Percentiles rank a stretch among this genome's conserved stretches.
These are phyloP conservation scores for Eucalyptus erythrocorys DNA, from an alignment of 345 rosid species.

Conservation along the genomic window DNA sequence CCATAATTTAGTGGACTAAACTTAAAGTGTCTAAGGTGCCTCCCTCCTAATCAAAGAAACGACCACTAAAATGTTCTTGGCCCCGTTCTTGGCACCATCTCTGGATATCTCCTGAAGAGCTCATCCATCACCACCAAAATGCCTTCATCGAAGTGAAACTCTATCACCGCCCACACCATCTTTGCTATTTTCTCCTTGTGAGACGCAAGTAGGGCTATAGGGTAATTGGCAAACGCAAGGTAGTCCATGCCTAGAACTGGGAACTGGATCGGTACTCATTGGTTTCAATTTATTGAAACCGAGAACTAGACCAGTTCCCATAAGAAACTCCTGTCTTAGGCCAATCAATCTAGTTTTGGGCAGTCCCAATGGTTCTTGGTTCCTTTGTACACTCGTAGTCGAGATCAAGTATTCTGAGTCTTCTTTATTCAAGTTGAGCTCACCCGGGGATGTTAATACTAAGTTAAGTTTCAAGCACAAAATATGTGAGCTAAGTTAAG, in stretches of 20 bases:
- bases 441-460: neutral
- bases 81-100: neutral
- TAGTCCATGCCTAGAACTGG: too few species aligned
- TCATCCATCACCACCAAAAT: conserved; percentile 2
- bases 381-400: neutral
- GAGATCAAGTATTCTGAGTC: neutral
- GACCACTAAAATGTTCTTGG: conserved; percentile 21
- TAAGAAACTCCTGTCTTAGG: rapidly evolving
- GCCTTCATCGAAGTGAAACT: conserved; percentile 28
- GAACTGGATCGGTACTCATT: rapidly evolving
- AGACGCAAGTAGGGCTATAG: rapidly evolving
- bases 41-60: conserved; percentile 27
- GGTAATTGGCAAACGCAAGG: too few species aligned
- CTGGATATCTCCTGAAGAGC: neutral
- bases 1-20: neutral
- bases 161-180: conserved; percentile 59
- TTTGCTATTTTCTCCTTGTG: conserved; percentile 16
- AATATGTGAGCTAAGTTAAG: neutral
- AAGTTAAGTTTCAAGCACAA: neutral
- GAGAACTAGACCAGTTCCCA: too few species aligned
- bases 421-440: neutral
- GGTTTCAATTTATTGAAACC: too few species aligned
- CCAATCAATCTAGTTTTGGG: neutral
- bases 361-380: rapidly evolving
- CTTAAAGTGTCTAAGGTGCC: neutral